Conservation (phyloP, 108 stramenopile genomes). For the Schizochytrium sp. region DNA sequence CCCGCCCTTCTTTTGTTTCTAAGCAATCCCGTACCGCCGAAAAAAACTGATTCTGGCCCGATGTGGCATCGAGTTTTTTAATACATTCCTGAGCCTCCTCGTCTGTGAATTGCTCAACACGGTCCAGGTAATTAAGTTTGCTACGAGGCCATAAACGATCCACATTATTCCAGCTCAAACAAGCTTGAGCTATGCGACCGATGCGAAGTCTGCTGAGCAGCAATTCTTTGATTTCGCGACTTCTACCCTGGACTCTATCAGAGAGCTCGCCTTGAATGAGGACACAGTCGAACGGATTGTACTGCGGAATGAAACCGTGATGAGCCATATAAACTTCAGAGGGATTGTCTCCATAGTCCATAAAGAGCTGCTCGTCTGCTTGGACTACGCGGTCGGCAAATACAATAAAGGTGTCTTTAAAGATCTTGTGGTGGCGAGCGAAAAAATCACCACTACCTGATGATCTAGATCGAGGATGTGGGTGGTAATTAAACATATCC, state of each 20-base stretch:
- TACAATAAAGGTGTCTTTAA: conserved; percentile 52
- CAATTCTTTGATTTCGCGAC: neutral
- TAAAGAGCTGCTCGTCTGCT: conserved; percentile 74
- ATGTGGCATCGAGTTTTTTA: conserved; percentile 63
- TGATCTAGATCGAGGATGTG: conserved; percentile 41
- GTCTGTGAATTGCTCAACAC: conserved; percentile 48
- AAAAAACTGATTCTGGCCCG: conserved; percentile 46
- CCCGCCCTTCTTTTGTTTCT: conserved; percentile 61
- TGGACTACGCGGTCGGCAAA: conserved; percentile 64
- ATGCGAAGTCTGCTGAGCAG: conserved; percentile 16
- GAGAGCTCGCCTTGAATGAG: conserved; percentile 63
- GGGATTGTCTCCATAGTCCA: conserved; percentile 88
- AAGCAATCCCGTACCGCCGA: conserved; percentile 68
- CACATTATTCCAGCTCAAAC: neutral
- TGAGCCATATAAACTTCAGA: conserved; percentile 81
- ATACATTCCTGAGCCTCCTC: conserved; percentile 60
- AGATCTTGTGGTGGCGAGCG: conserved; percentile 58
- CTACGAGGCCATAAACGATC: neutral
- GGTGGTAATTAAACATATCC: conserved; percentile 85
- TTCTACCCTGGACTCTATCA: neutral
- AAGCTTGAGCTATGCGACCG: neutral
- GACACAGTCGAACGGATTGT: conserved; percentile 88
- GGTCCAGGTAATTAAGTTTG: neutral
- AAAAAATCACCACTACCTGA: conserved; percentile 63
- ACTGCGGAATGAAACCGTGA: conserved; percentile 85